Base-by-base conservation (phyloP, 2,329 filamentous ascomycete species). In the Septoria petroselini region DNA sequence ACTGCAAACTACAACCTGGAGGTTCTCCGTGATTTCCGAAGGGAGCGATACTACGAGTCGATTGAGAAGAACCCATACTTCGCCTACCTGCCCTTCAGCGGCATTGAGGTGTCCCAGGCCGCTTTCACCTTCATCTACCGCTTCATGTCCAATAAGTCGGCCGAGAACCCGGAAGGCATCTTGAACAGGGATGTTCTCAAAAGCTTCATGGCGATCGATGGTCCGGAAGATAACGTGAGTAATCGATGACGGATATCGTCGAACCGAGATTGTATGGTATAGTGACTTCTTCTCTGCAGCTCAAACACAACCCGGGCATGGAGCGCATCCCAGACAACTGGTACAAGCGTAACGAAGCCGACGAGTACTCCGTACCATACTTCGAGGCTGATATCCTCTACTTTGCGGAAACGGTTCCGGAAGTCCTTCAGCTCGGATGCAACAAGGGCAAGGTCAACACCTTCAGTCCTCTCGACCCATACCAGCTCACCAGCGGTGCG, bases 241-340 rank as follows among this genome's bases (percentile, higher is more conserved):
- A 5, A 9, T 27, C 23, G 23, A 5, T 9, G 23, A 5, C 9
- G 23, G 23, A 5, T 5, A 27, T 27, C 5, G 9, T 27, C 9
- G 23, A 27, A 27, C 23, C 9, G 23, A 27, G 5, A 27, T 27
- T 5, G 5, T n/a, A n/a, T n/a, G n/a, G n/a, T n/a, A n/a, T n/a
- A n/a, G n/a, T n/a, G n/a, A n/a, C n/a, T n/a, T n/a, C 9, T 27
- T 5, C 9, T 27, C 23, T 27, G 23, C 23, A 27, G 23, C 53
- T 60, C 18, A 50, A 47, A 8, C 68, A 67, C 58, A 62, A 58
- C 2, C 58, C 55, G 7, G 71, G 70, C 21, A 50, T 68, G 35
- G 72, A 75, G 55, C 59, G 64, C 5, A 71, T 75, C 48, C 72
- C 73, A 71, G 35, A 52, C 44, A 71, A 74, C 57, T 68, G 62